Evolutionary conservation across 148 eudicot species (phyloP), one percentile per base, ranked within the genome.

Genomic region (Hydrangea macrophylla): DNA sequence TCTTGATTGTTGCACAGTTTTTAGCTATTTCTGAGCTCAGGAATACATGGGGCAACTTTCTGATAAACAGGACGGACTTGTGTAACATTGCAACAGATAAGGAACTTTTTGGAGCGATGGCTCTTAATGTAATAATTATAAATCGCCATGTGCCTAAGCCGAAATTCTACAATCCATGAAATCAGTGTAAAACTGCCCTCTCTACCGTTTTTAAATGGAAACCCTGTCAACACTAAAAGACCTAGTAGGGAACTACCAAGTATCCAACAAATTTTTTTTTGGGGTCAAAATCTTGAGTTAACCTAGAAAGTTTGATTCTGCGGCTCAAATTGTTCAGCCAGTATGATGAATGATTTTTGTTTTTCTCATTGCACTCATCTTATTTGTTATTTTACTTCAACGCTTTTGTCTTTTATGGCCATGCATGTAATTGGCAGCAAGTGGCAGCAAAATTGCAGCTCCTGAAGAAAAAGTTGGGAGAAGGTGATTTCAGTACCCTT

Each of bases 401-500:
- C 20, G 20, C 11, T 1, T 18, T n/a, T n/a, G n/a, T n/a, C n/a
- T n/a, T 24, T 30, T 7, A 17, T 54, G 28, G 36, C 26, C 30
- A 3, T 55, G 35, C 62, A 54, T 40, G 55, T 68, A 48, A 22
- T 39, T 65, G 55, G 70, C 83, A 90, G 98, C 90, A 55, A 65
- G 92, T 87, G 56, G 83, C 84, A 31, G 70, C 71, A 37, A 85
- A 88, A 78, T 63, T 94, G 79, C 72, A 81, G 68, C 54, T 55
- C 67, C 78, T 88, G 75, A 88, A 86, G 75, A 72, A 77, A 62
- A 83, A 82, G 56, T 60, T 94, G 67, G 79, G 69, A 50, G 84
- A 67, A 67, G 96, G 88, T 72, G 84, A 87, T 62, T 64, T 79
- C 60, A 78, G 78, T 78, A 83, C 74, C 60, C 86, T 94, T 32